Percentiles rank a stretch among this genome's conserved stretches.
Evolutionary conservation across 345 rosid genomes (phyloP).

Genomic region (Eucalyptus regnans): DNA sequence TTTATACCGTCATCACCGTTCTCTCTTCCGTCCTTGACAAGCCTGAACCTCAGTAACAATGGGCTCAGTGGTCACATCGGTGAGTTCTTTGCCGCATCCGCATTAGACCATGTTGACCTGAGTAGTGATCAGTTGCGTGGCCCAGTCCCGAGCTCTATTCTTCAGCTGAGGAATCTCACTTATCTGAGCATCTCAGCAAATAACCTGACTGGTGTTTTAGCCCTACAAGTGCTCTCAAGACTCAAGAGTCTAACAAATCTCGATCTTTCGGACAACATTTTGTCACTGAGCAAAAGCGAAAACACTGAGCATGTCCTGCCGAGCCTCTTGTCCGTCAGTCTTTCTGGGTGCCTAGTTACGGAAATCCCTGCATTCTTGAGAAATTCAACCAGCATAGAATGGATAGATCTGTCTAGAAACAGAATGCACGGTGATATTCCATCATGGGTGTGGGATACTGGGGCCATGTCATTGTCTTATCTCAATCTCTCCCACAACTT

Average conservation of each 20-base stretch:
- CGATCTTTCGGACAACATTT: background rate
- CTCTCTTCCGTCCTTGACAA: too few relatives aligned
- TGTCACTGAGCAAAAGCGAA: background rate
- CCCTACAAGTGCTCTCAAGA: background rate
- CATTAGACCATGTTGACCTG: too few relatives aligned
- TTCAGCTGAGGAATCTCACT: too few relatives aligned
- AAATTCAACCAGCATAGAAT: background rate
- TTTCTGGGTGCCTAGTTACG: conserved; percentile 2
- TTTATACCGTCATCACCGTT: too few relatives aligned
- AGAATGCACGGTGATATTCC: background rate
- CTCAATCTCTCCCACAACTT: background rate
- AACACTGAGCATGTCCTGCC: background rate
- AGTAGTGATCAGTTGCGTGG: too few relatives aligned
- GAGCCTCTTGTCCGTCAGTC: background rate
- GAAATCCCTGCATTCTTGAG: conserved; percentile 1
- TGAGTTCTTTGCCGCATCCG: too few relatives aligned
- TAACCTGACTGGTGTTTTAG: too few relatives aligned
- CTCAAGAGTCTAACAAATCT: background rate
- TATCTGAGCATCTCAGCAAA: too few relatives aligned
- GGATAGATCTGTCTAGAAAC: background rate
- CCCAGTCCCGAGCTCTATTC: too few relatives aligned
- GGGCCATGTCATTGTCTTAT: background rate
- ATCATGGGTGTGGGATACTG: background rate
- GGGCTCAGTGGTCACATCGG: too few relatives aligned
- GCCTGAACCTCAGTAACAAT: too few relatives aligned